phyloP scores from a whole-genome alignment of 2,329 filamentous ascomycete species.

The Botrytis porri region DNA sequence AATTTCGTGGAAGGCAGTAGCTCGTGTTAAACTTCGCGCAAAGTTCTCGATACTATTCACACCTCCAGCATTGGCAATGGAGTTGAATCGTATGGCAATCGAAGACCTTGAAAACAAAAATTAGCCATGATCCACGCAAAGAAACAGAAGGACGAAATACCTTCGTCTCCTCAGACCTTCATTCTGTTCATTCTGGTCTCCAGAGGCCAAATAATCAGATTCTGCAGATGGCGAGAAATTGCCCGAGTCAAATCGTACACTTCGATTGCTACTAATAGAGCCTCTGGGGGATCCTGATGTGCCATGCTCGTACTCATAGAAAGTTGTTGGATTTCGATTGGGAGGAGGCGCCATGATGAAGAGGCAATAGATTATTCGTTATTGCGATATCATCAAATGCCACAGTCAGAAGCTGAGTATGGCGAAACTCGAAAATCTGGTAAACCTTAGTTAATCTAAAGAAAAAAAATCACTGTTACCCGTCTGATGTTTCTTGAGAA shows the following conservation, averaged over 20 bases:
- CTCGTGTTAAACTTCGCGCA: constrained; percentile 86
- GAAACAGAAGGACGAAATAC: constrained; percentile 21
- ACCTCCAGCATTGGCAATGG: constrained; percentile 72
- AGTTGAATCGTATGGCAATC: constrained; percentile 53
- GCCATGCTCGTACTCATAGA: constrained; percentile 39
- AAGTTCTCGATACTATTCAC: constrained; percentile 95
- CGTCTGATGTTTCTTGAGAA: not conserved
- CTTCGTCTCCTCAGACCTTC: constrained; percentile 34
- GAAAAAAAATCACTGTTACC: not conserved
- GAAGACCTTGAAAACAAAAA: constrained; percentile 49
- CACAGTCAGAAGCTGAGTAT: not conserved
- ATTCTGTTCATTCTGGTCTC: not conserved
- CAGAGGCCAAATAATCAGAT: constrained; percentile 6
- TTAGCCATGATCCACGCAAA: not conserved
- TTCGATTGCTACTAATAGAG: constrained; percentile 35
- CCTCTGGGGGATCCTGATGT: constrained; percentile 31
- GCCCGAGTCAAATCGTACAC: constrained; percentile 33
- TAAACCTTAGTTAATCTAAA: not conserved
- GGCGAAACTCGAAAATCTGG: not conserved
- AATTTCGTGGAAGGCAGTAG: constrained; percentile 83
- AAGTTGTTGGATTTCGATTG: constrained; percentile 33
- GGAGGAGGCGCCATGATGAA: constrained; percentile 15
- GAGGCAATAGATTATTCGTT: not conserved
- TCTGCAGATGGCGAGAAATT: constrained; percentile 12
- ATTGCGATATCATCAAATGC: not conserved